These are phyloP conservation scores for Rostrohypoxylon terebratum DNA, from an alignment of 495 filamentous ascomycete species.

Conservation along the genomic window DNA sequence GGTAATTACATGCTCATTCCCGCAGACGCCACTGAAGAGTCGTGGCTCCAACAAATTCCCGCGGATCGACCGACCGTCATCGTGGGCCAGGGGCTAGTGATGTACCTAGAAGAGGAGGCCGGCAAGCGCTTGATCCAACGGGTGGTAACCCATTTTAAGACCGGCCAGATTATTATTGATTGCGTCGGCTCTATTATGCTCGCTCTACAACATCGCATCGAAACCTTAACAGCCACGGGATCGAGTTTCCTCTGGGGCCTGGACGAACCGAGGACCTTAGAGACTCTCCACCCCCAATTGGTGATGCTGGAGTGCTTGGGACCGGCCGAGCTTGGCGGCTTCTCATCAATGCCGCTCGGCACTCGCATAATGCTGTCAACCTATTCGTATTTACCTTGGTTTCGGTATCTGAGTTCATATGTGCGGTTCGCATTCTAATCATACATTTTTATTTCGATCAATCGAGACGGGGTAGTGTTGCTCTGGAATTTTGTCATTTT, in stretches of 20 bases:
- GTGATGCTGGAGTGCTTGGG: constrained; percentile 39
- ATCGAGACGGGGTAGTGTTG: background rate
- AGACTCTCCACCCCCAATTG: constrained; percentile 35
- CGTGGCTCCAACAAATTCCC: constrained; percentile 40
- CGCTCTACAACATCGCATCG: constrained; percentile 23
- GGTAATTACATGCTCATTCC: constrained; percentile 40
- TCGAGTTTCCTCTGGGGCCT: constrained; percentile 40
- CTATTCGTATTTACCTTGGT: constrained; percentile 37
- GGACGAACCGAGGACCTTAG: constrained; percentile 39
- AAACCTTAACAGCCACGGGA: constrained; percentile 25
- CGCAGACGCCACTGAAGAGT: constrained; percentile 35
- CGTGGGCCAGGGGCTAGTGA: constrained; percentile 42
- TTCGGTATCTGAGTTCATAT: constrained; percentile 36
- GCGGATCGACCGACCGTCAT: constrained; percentile 40
- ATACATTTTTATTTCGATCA: background rate
- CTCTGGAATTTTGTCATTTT: background rate
- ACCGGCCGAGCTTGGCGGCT: constrained; percentile 24
- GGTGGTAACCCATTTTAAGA: constrained; percentile 40
- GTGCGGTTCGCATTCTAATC: constrained; percentile 30
- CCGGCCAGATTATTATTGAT: constrained; percentile 46
- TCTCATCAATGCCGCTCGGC: constrained; percentile 22
- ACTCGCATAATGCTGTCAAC: constrained; percentile 29
- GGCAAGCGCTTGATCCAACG: constrained; percentile 35
- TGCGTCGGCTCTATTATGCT: constrained; percentile 27
- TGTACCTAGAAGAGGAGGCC: constrained; percentile 44